These are phyloP conservation scores for Candida manassasensis DNA, from an alignment of 805 yeast genomes.

Conservation along the genomic window DNA sequence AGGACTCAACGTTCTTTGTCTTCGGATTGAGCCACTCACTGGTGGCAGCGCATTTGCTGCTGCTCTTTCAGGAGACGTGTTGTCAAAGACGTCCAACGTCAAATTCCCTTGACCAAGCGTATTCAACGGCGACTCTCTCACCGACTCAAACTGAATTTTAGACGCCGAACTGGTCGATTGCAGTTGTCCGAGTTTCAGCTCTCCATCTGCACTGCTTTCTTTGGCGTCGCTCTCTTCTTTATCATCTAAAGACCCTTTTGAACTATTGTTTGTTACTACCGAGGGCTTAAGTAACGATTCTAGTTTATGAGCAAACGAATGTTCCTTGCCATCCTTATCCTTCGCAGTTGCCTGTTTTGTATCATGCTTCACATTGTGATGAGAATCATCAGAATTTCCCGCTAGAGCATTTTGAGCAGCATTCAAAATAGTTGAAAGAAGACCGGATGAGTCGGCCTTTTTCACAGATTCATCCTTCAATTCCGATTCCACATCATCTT, in stretches of 20 bases:
- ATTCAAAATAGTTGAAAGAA: slow-evolving; percentile 40
- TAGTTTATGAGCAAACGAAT: slow-evolving; percentile 19
- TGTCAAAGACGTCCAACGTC: slow-evolving; percentile 15
- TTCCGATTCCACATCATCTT: too few relatives aligned
- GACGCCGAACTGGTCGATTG: slow-evolving; percentile 5
- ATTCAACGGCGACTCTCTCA: slow-evolving; percentile 42
- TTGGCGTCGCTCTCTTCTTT: slow-evolving; percentile 3
- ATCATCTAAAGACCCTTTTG: slow-evolving; percentile 7
- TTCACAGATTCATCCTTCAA: background rate
- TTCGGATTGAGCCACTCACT: background rate
- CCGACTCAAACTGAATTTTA: slow-evolving; percentile 42
- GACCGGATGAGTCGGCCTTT: slow-evolving; percentile 22
- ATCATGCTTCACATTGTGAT: background rate
- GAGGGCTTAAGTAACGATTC: slow-evolving; percentile 22
- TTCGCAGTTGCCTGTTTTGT: background rate
- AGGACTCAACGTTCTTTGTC: background rate
- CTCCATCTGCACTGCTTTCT: background rate
- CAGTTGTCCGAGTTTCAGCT: background rate
- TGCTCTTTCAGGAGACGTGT: background rate
- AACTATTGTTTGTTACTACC: slow-evolving; percentile 8
- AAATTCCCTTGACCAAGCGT: slow-evolving; percentile 49
- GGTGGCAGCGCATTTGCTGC: background rate
- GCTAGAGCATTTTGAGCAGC: slow-evolving; percentile 44
- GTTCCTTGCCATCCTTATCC: slow-evolving; percentile 10
- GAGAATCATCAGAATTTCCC: slow-evolving; percentile 1